phyloP scores from a whole-genome alignment of 2,329 filamentous ascomycete species.

The Hypocreales sp. region DNA sequence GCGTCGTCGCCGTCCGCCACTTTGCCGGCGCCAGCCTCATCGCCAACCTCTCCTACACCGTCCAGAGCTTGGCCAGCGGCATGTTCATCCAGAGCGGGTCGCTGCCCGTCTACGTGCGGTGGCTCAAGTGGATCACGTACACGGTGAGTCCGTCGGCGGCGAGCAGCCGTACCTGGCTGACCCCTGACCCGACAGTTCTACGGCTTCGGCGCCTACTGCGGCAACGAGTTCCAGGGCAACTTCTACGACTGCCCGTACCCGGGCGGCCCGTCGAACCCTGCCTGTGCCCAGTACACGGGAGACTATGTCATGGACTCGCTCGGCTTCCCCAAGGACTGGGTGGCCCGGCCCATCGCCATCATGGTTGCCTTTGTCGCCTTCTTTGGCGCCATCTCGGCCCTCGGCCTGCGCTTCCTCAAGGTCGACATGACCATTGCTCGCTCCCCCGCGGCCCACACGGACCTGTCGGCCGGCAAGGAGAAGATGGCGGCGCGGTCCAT shows the following conservation, averaged over 20 bases:
- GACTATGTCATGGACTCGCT: conserved; percentile 53
- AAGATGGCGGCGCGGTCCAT: conserved; percentile 42
- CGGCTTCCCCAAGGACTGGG: conserved; percentile 52
- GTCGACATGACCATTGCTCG: conserved; percentile 57
- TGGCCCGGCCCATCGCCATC: conserved; percentile 48
- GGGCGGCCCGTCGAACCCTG: conserved; percentile 45
- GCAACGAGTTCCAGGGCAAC: conserved; percentile 56
- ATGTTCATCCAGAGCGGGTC: conserved; percentile 62
- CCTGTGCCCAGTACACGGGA: conserved; percentile 54
- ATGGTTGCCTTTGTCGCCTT: conserved; percentile 45
- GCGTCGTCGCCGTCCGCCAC: conserved; percentile 47
- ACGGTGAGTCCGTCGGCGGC: conserved; percentile 5
- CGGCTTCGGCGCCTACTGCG: conserved; percentile 52
- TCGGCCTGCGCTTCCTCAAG: conserved; percentile 48
- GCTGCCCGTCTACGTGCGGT: conserved; percentile 63
- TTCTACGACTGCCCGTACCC: conserved; percentile 59
- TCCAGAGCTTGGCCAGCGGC: conserved; percentile 61
- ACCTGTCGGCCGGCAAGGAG: conserved; percentile 55
- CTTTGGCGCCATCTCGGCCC: conserved; percentile 43
- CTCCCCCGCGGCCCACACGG: conserved; percentile 39
- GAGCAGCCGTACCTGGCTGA: too few relatives aligned
- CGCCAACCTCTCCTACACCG: conserved; percentile 55
- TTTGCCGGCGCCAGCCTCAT: conserved; percentile 59
- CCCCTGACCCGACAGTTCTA: too few relatives aligned
- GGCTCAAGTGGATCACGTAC: conserved; percentile 47